Base-by-base conservation (phyloP, 2,329 filamentous ascomycete species). In the Fusarium austroafricanum region DNA sequence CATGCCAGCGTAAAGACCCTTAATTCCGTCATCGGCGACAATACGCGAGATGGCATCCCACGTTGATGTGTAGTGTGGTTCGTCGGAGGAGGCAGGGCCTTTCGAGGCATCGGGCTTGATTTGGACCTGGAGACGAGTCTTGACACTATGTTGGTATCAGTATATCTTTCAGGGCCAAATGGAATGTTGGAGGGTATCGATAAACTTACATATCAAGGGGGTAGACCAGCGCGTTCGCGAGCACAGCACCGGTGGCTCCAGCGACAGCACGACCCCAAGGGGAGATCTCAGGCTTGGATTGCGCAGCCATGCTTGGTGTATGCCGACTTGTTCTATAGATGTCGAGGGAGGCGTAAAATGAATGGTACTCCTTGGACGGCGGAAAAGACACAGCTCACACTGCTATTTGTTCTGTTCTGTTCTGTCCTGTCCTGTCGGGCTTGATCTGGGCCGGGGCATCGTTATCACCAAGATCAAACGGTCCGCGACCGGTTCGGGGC, bases 141-240 rank as follows among this genome's bases (percentile, higher is more conserved):
- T 99, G 73, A 99, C 92, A 73, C 94, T 97, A 75, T 33, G 42
- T 44, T 37, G 29, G 21, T 7, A 14, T 53, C 15, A 23, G 18
- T 33, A 45, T 55, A 44, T 61, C 52, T 29, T 31, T 8, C 18
- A 43, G 35, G 10, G 40, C n/a, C 7, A 26, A 14, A 23, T 18
- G 3, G 6, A 12, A 17, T 4, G 11, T 17, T 17, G 5, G 29
- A 23, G 46, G 35, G 52, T 42, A 26, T 44, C 39, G 49, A 82
- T 31, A 11, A 31, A 31, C 92, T 83, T 84, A 97, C 94, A 99
- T 94, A 81, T 99, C 96, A 63, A 99, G 86, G 45, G 96, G 96
- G 80, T 99, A 99, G 59, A 98, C 95, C 67, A 97, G 83, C 43
- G 94, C 92, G 83, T 99, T 99, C 60, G 96, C 96, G 61, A 99